Base-by-base conservation (phyloP, 2,329 filamentous ascomycete species). In the Fusarium sp. region DNA sequence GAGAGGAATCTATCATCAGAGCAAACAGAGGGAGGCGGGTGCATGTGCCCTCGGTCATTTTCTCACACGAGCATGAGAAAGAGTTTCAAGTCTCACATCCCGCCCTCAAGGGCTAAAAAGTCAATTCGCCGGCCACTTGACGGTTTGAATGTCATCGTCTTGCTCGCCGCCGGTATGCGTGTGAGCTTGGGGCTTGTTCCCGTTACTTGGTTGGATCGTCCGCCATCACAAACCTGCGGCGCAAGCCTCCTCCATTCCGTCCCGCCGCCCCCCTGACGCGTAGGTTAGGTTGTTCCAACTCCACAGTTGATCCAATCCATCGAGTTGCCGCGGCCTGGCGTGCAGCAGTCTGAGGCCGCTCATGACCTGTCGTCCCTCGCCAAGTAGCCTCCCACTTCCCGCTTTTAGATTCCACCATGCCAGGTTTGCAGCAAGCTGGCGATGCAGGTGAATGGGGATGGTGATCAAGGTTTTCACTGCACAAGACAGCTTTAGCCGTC, bases 191-290 rank as follows among this genome's bases (percentile, higher is more conserved):
- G 64, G 30, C 60, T 64, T 65, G 63, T 64, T 56, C 66, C 73
- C 60, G 54, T 73, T 74, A 45, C 63, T 68, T 45, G 63, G 69
- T 65, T 66, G 66, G 58, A 63, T 66, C 73, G 73, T 75, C 73
- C 65, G 52, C 60, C 64, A 43, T 59, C 58, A 45, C 50, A 57
- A 52, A 61, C 47, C 57, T 50, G 47, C 45, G 56, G 62, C 60
- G 37, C 57, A 59, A 50, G 64, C 70, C 59, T 50, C 59, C 52
- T 70, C 64, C 70, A 77, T 76, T 75, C 74, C 76, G 43, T 74
- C 40, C 56, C 60, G 40, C 63, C 66, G 63, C 67, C 66, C 67
- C 69, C 69, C 73, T 73, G 74, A 76, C 76, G 76, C 76, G 74
- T 78, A 70, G 47, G 45, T 50, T 50, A 52, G 17, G 47, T 63